These are phyloP conservation scores for Magnaporthiopsis poae DNA, from an alignment of 2,329 filamentous ascomycete genomes.

Conservation along the genomic window DNA sequence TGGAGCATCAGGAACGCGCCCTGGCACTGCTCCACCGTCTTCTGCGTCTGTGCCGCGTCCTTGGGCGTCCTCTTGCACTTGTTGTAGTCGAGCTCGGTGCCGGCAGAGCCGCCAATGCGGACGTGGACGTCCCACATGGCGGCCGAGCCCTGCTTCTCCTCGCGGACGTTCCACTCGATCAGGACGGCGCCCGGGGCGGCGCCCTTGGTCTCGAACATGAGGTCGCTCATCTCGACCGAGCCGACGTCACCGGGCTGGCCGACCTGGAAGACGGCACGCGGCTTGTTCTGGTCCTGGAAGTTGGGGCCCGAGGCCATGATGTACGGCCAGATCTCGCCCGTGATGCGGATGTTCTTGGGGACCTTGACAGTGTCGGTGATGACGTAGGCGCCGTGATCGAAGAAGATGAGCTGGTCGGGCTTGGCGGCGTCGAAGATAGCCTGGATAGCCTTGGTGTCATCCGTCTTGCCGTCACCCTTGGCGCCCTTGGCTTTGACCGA, in stretches of 20 bases:
- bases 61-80: conserved; percentile 69
- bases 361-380: conserved; percentile 61
- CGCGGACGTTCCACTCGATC: conserved; percentile 81
- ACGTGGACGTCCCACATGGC: conserved; percentile 96
- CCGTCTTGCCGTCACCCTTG: conserved; percentile 75
- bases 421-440: conserved; percentile 59
- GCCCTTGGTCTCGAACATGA: conserved; percentile 76
- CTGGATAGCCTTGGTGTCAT: conserved; percentile 81
- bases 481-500: conserved; percentile 76
- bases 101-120: conserved; percentile 77
- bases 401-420: conserved; percentile 58
- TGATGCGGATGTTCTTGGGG: conserved; percentile 73
- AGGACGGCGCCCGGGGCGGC: conserved; percentile 79
- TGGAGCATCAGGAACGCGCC: conserved; percentile 65
- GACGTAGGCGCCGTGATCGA: conserved; percentile 66
- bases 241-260: conserved; percentile 69
- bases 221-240: conserved; percentile 74
- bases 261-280: conserved; percentile 75
- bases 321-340: conserved; percentile 82
- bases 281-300: conserved; percentile 67
- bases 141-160: conserved; percentile 54
- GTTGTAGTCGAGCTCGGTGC: conserved; percentile 71
- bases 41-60: conserved; percentile 34
- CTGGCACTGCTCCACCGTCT: conserved; percentile 53
- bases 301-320: conserved; percentile 69